Base-by-base conservation (phyloP, 164 flowering plant genomes). In the Nymphaea thermarum region DNA sequence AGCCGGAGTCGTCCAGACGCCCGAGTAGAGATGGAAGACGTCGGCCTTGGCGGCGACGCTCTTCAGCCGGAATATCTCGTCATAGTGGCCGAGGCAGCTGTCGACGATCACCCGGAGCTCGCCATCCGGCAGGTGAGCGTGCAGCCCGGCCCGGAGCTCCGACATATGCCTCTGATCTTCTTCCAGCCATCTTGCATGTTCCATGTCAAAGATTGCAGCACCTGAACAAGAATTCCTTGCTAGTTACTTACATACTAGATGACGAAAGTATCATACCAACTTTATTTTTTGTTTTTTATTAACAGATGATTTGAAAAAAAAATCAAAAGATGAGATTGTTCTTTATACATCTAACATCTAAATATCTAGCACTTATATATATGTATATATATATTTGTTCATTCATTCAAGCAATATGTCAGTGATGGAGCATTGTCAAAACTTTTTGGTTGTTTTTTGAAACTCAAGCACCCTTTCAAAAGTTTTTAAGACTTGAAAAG, bases 181-280 rank as follows among this genome's bases (percentile, higher is more conserved):
- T 44, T 94, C 98, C 70, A 94, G 42, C 99, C 99, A 94, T 70
- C 96, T 84, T 66, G 87, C 80, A 71, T 91, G 87, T 68, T 91
- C 99, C 92, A 94, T 82, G 75, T 94, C 98, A 68, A 94, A 94
- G 16, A 90, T 80, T 51, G 96, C 93, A 42, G 88, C 98, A 25
- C 91, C 99, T 94, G 60, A 8, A 51, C 12, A 15, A 51, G 57
- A 51, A 15, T 51, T 4, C 14, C 57, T 8, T 7, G 57, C 12
- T 10, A 51, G 57, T 51, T 51, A 51, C 8, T 51, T 15, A 8
- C 57, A 51, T 25, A 25, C 36, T 25, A 25, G 36, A 25, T 25
- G 36, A 25, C 36, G 36, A 25, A 25, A 25, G 36, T 25, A 25
- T 25, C 36, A n/a, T n/a, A n/a, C n/a, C n/a, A n/a, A n/a, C n/a